Base-by-base conservation (phyloP, 1,284 basidiomycete species). In the Athelia sp. region DNA sequence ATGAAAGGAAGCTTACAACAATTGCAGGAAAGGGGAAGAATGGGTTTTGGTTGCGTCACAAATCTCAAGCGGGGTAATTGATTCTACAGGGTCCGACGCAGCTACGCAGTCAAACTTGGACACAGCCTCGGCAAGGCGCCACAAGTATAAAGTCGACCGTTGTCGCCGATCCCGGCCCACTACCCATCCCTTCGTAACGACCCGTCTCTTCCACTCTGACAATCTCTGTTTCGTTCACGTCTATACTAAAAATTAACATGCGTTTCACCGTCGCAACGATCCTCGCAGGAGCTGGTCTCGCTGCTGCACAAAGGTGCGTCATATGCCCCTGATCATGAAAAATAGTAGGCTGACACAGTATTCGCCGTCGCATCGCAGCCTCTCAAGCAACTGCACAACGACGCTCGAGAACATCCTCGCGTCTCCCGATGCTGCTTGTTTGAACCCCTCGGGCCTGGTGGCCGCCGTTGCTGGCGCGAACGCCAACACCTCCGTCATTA, bases 361-460 rank as follows among this genome's bases (percentile, higher is more conserved):
- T 18, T 29, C 40, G 42, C 22, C 24, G 15, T 32, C 21, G 46
- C 35, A 18, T 44, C 44, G 40, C 48, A 72, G 67, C 19, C 46
- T 78, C 35, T 75, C 74, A 4, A 53, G 62, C 6, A 48, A 55
- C 38, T 81, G 78, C 55, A 62, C 66, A 54, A 46, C 57, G 17
- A 58, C 60, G 14, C 53, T 71, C 36, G 52, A 59, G 24, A 23
- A 35, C 21, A 11, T 26, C 6, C 21, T 47, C 56, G 57, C 29
- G 42, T 63, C 32, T 60, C 59, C 1, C 58, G 71, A 78, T 18
- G 67, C 75, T 1, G 55, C 67, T 10, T 88, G 85, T 60, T 65
- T 88, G 36, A 79, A 78, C 56, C 65, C 76, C 15, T 58, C 64
- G 15, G 67, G 72, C 18, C 66, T 87, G 22, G 52, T 76, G n/a